These are phyloP conservation scores for Balansia obtecta DNA, from an alignment of 2,329 filamentous ascomycete species.

Conservation along the genomic window DNA sequence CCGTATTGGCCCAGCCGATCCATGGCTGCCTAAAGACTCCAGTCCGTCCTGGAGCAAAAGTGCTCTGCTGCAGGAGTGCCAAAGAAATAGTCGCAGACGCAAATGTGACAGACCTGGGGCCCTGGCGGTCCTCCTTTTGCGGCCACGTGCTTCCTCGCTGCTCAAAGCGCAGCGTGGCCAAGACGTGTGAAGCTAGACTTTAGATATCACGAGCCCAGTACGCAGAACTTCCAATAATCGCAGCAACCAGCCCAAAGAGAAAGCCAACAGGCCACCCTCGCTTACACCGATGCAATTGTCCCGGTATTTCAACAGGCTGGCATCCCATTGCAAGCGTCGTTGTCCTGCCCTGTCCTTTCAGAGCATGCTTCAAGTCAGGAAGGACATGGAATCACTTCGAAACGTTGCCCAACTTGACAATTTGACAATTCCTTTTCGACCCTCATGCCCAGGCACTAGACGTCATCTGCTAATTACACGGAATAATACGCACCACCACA, in stretches of 20 bases:
- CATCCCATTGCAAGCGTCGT: too few species aligned
- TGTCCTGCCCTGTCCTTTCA: too few species aligned
- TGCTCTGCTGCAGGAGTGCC: conserved; percentile 16
- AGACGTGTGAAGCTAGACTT: too few species aligned
- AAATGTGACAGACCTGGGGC: conserved; percentile 23
- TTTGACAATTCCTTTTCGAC: neutral
- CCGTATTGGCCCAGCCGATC: conserved; percentile 15
- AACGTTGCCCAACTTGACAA: neutral
- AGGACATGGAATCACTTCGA: too few species aligned
- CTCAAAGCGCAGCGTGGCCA: too few species aligned
- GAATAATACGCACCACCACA: neutral
- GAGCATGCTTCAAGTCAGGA: too few species aligned
- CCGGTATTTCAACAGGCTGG: too few species aligned
- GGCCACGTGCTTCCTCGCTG: conserved; percentile 20
- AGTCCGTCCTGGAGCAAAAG: conserved; percentile 12
- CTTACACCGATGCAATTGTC: too few species aligned
- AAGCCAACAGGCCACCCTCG: too few species aligned
- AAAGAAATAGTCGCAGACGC: conserved; percentile 24
- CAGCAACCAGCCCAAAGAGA: too few species aligned
- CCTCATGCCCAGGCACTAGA: neutral
- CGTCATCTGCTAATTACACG: neutral
- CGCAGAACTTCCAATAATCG: too few species aligned
- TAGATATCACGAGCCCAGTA: too few species aligned
- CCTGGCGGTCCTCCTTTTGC: conserved; percentile 1
- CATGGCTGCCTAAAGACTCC: conserved; percentile 21